Conservation (phyloP, 352 stramenopile species). For the Phytophthora pini region DNA sequence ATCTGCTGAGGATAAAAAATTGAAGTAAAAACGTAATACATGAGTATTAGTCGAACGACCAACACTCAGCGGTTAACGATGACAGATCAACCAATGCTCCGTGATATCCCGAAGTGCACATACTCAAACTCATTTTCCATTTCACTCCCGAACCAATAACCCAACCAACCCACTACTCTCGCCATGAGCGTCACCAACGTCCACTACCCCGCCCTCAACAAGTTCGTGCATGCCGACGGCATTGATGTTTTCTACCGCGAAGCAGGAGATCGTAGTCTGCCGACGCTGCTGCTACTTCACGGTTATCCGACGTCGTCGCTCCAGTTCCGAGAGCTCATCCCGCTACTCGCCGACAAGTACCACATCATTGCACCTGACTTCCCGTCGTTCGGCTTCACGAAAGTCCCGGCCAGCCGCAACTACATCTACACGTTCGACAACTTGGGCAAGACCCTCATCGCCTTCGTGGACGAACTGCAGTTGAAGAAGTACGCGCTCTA, state of each 20-base stretch:
- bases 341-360: not conserved
- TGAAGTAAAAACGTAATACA: too few species aligned
- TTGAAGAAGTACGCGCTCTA: conserved; percentile 4
- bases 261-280: not conserved
- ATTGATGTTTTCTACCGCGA: conserved; percentile 3
- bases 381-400: conserved; percentile 1
- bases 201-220: conserved; percentile 1
- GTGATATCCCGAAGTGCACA: too few species aligned
- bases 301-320: conserved; percentile 1
- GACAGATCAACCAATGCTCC: too few species aligned
- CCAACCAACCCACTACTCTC: not conserved
- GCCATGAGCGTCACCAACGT: not conserved
- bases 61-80: too few species aligned
- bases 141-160: not conserved
- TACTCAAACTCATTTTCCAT: not conserved
- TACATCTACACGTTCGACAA: conserved; percentile 2
- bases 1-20: too few species aligned
- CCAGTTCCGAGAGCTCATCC: not conserved
- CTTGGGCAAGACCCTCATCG: not conserved
- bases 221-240: not conserved
- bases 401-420: not conserved
- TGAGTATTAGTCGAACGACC: too few species aligned
- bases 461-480: conserved; percentile 1
- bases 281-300: conserved; percentile 1
- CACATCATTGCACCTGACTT: conserved; percentile 1